Conservation (phyloP, 2,329 filamentous ascomycete genomes). For the Hymenoscyphus infarciens region DNA sequence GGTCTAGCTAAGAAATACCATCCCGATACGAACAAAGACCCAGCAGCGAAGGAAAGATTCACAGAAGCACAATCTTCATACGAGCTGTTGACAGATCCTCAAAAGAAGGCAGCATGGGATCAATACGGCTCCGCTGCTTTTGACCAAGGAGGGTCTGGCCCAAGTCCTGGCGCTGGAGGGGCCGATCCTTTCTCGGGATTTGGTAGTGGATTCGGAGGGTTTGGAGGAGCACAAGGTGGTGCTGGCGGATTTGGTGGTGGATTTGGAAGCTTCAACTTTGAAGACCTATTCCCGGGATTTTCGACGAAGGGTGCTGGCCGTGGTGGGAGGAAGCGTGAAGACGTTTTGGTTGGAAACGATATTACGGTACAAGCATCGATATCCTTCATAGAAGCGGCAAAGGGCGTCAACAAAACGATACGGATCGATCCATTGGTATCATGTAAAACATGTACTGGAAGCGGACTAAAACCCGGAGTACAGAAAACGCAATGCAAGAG, state of each 20-base stretch:
- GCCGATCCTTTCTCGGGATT: conserved; percentile 61
- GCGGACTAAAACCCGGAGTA: conserved; percentile 77
- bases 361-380: conserved; percentile 93
- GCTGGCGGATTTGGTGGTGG: conserved; percentile 45
- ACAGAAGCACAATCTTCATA: conserved; percentile 90
- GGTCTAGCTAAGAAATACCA: conserved; percentile 96
- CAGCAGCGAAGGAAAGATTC: conserved; percentile 91
- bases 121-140: conserved; percentile 86
- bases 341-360: conserved; percentile 85
- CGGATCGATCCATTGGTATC: conserved; percentile 75
- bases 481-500: conserved; percentile 69
- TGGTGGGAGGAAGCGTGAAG: conserved; percentile 58
- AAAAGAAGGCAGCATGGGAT: conserved; percentile 91
- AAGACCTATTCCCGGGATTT: conserved; percentile 91
- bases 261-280: conserved; percentile 84
- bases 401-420: conserved; percentile 85
- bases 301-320: conserved; percentile 46
- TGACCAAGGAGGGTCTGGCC: conserved; percentile 62
- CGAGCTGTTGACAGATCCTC: conserved; percentile 85
- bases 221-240: conserved; percentile 55
- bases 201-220: conserved; percentile 41
- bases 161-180: conserved; percentile 58
- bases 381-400: conserved; percentile 93
- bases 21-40: conserved; percentile 95
- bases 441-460: conserved; percentile 80